Base-by-base conservation (phyloP, 1,139 yeast genomes). In the Zygotorulaspora mrakii region DNA sequence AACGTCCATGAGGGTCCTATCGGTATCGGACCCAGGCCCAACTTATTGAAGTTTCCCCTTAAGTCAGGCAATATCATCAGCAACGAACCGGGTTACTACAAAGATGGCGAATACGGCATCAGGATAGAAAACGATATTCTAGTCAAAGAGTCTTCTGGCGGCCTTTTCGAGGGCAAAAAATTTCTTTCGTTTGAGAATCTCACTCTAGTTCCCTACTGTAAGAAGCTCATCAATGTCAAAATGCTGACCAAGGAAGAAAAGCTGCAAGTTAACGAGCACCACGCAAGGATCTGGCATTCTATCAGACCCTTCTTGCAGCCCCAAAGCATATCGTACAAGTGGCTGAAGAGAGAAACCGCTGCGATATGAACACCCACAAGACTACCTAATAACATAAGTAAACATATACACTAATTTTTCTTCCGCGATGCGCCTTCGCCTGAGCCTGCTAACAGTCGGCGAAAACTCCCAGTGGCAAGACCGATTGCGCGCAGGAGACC, bases 1-100 rank as follows among this genome's bases (percentile, higher is more conserved):
- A 91, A 91, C 58, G 98, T 91, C 29, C 98, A 94, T 61, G 97
- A 94, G 61, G 95, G 95, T 3, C 98, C 98, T 10, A 79, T 89
- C 44, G 96, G 97, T 7, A 83, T 91, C 54, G 94, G 96, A 1
- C 76, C 80, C 52, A 73, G 84, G 50, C 66, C 63, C 13, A 53
- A 52, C 18, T 49, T 64, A 29, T 53, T 57, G 16, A 48, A 55
- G 8, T 59, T 43, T 47, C 61, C 69, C 10, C 48, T 68, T 32
- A 46, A 59, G 38, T 53, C 54, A 17, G 98, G 98, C 23, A 85
- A 87, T 64, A 69, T 89, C 33, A 69, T 88, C 34, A 83, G 95
- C 17, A 88, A 91, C 64, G 99, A 94, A 65, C 99, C 99, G 1
- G 98, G 99, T 0, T 91, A 71, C 64, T 94, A 94, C 61, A 86